These are phyloP conservation scores for Ceratobasidium papillatum DNA, from an alignment of 1,284 basidiomycete species.

Conservation along the genomic window DNA sequence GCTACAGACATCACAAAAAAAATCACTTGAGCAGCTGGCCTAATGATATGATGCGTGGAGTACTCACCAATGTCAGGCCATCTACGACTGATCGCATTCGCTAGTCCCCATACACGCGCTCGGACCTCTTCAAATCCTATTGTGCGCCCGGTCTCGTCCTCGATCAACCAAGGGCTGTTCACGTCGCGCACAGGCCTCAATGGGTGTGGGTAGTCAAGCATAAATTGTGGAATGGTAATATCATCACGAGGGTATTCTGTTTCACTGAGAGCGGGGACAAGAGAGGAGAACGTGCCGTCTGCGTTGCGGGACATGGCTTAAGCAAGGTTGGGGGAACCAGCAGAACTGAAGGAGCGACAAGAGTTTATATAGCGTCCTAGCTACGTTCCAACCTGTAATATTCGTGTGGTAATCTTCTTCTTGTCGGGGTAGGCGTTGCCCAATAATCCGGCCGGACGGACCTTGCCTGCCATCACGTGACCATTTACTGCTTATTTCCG, in stretches of 20 bases:
- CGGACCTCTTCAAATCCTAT: conserved; percentile 54
- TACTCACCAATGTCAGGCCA: conserved; percentile 57
- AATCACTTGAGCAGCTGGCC: neutral
- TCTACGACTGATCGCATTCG: conserved; percentile 65
- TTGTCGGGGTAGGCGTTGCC: too few relatives aligned
- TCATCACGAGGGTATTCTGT: conserved; percentile 69
- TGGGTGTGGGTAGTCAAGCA: conserved; percentile 66
- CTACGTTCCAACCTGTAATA: too few relatives aligned
- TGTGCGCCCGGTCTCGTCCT: conserved; percentile 64
- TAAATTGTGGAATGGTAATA: conserved; percentile 76
- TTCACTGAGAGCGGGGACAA: neutral
- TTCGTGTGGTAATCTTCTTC: too few relatives aligned
- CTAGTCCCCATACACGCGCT: conserved; percentile 65
- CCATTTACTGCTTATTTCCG: too few relatives aligned
- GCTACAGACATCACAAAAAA: conserved; percentile 45
- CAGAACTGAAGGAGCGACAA: too few relatives aligned
- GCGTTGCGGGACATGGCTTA: conserved; percentile 31
- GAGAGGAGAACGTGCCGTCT: conserved; percentile 35
- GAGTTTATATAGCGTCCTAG: too few relatives aligned
- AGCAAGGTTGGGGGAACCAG: too few relatives aligned
- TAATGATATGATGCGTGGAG: neutral
- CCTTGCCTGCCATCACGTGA: neutral
- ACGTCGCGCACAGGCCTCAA: conserved; percentile 56
- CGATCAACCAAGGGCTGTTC: conserved; percentile 66
- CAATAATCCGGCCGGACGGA: neutral